Base-by-base conservation (phyloP, 2,329 filamentous ascomycete species). In the Diaporthe aspalathi region DNA sequence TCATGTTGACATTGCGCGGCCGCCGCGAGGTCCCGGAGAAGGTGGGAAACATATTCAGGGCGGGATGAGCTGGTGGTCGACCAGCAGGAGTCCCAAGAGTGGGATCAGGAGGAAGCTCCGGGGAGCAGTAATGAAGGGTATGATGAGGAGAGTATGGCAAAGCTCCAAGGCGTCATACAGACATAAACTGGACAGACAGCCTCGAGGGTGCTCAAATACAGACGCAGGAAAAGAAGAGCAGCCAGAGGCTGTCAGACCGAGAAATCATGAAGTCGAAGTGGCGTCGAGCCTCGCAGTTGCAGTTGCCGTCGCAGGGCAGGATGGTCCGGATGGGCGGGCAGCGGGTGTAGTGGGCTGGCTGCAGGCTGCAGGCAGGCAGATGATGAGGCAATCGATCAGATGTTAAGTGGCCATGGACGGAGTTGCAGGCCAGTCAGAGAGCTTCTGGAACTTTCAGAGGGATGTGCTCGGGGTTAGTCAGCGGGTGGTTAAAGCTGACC, bases 1-100 rank as follows among this genome's bases (percentile, higher is more conserved):
- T 96, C 73, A 99, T 91, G 82, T 98, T 98, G 79, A 98, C 94
- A 80, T 98, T 95, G 75, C 96, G 92, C 73, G 92, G 92, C 75
- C 93, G 93, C 78, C 94, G 91, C 77, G 94, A 93, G 82, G 84
- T 93, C 76, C 96, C 96, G 29, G 93, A 96, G 84, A 99, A 99
- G 68, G 93, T 94, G 73, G 93, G 91, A 83, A 96, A 97, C 95
- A 98, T 98, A n/a, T 79, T 76, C 79, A 79, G 68, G 71, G 62
- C 20, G 56, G 63, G 20, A 17, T 32, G 40, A 27, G 54, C 50
- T 35, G 29, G 12, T 24, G 22, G 32, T 71, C 27, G 29, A 60
- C 54, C 63, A 60, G 38, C n/a, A 57, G 47, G 20, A 45, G 32
- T 47, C 62, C 47, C 47, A 47, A 57, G n/a, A n/a, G n/a, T n/a